phyloP scores from a whole-genome alignment of 306 rosid species.

The Acacia crassicarpa region DNA sequence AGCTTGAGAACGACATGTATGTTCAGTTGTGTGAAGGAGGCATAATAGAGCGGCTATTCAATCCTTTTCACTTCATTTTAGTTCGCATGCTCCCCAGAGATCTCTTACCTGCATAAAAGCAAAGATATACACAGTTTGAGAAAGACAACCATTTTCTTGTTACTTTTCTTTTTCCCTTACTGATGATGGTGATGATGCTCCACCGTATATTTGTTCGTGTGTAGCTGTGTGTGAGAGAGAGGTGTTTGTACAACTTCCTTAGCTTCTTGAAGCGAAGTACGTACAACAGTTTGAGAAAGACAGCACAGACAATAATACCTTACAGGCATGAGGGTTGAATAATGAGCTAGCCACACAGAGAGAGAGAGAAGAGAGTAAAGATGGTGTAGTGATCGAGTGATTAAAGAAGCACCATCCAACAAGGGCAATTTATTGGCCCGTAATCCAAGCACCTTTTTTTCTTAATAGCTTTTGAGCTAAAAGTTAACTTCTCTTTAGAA shows the following conservation, averaged over 20 bases:
- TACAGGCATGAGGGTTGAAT: slow-evolving; percentile 36
- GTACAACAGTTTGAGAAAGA: slow-evolving; percentile 58
- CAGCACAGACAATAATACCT: slow-evolving; percentile 55
- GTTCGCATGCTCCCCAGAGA: slow-evolving; percentile 21
- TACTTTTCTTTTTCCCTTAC: slow-evolving; percentile 18
- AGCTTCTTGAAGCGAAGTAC: slow-evolving; percentile 32
- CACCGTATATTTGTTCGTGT: slow-evolving; percentile 8
- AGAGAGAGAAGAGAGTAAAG: slow-evolving; percentile 24
- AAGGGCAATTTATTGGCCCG: slow-evolving; percentile 43
- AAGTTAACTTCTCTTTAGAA: slow-evolving; percentile 50
- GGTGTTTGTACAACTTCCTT: slow-evolving; percentile 27
- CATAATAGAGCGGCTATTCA: slow-evolving; percentile 15
- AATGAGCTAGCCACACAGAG: slow-evolving; percentile 25
- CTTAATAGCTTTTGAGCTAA: slow-evolving; percentile 30
- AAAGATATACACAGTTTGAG: slow-evolving; percentile 32
- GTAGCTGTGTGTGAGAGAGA: slow-evolving; percentile 29
- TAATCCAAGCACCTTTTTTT: slow-evolving; percentile 50
- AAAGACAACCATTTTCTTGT: slow-evolving; percentile 39
- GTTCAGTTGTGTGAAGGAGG: background rate
- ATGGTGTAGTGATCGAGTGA: slow-evolving; percentile 32
- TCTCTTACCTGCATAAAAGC: slow-evolving; percentile 22
- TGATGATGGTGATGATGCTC: slow-evolving; percentile 37
- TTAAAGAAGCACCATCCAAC: slow-evolving; percentile 28
- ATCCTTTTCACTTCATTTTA: slow-evolving; percentile 41
- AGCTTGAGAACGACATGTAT: slow-evolving; percentile 22